phyloP scores from a whole-genome alignment of 441 rosid genomes.

The Mallotus repandus region DNA sequence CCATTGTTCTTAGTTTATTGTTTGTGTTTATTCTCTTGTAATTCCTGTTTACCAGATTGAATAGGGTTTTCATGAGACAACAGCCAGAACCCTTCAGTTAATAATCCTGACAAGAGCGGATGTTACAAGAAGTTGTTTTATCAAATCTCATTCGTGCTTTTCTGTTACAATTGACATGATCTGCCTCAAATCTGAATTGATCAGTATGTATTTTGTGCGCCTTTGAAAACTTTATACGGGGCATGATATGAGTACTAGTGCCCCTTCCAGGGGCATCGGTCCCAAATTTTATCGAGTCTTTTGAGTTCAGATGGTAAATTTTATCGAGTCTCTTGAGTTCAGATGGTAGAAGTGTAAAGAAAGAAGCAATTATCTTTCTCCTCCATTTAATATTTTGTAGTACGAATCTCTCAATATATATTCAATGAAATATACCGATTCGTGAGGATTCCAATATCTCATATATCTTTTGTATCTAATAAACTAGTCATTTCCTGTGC shows the following conservation, averaged over 20 bases:
- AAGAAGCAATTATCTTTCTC: background rate
- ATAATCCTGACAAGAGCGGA: constrained; percentile 37
- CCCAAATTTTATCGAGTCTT: too few relatives aligned
- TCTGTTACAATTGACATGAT: background rate
- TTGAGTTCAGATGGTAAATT: too few relatives aligned
- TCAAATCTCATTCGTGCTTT: constrained; percentile 11
- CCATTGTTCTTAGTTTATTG: constrained; percentile 11
- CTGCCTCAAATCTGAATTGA: background rate
- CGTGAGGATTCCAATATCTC: constrained; percentile 28
- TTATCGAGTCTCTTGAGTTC: background rate
- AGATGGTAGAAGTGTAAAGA: background rate
- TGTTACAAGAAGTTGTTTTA: constrained; percentile 22
- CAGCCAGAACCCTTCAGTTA: constrained; percentile 28
- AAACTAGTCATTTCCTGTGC: constrained; percentile 28
- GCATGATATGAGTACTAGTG: background rate
- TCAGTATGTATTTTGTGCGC: background rate
- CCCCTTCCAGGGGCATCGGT: background rate
- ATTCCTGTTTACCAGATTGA: constrained; percentile 31
- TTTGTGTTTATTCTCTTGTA: constrained; percentile 32
- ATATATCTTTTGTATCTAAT: constrained; percentile 28
- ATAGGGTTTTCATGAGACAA: constrained; percentile 26
- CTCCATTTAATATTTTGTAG: background rate
- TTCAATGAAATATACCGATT: background rate
- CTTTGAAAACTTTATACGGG: too few relatives aligned
- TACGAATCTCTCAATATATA: background rate